Percentiles rank a stretch among this genome's conserved stretches.
Conservation (phyloP, 2,329 filamentous ascomycete species). For the Talaromyces islandicus region DNA sequence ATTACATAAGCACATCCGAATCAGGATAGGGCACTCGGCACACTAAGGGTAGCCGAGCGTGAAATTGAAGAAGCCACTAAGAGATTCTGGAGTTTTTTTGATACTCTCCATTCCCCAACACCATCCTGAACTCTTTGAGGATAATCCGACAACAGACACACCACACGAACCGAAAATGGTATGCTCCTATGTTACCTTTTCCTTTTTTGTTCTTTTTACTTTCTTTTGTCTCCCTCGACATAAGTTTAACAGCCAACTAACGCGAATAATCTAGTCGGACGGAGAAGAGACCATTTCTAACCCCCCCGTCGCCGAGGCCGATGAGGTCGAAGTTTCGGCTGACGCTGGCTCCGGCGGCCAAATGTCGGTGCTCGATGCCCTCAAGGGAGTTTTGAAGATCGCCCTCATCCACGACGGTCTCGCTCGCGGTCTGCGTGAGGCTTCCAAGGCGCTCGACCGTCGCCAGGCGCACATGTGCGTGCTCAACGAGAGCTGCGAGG, state of each 20-base stretch:
- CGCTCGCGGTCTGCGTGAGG: conserved; percentile 95
- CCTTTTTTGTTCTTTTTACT: neutral
- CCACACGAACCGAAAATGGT: conserved; percentile 41
- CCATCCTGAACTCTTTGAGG: conserved; percentile 43
- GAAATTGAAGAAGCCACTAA: neutral
- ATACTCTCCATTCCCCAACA: neutral
- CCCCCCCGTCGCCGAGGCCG: conserved; percentile 61
- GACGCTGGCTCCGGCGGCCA: conserved; percentile 71
- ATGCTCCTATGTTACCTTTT: conserved; percentile 14
- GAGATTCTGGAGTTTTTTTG: neutral
- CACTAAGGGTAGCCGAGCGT: conserved; percentile 6
- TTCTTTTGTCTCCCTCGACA: too few relatives aligned
- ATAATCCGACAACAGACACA: conserved; percentile 44
- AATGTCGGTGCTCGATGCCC: conserved; percentile 97
- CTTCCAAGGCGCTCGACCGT: conserved; percentile 96
- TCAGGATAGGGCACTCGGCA: conserved; percentile 9
- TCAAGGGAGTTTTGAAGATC: conserved; percentile 98
- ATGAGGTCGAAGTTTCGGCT: conserved; percentile 93
- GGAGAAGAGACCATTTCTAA: conserved; percentile 94
- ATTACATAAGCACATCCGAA: conserved; percentile 6
- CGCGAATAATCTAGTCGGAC: conserved; percentile 71
- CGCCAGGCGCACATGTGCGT: conserved; percentile 99
- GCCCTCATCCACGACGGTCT: conserved; percentile 99
- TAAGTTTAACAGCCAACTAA: neutral
- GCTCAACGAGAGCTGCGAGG: conserved; percentile 98